These are phyloP conservation scores for Podila epicladia DNA, from an alignment of 192 early-diverging fungal species.

Conservation along the genomic window DNA sequence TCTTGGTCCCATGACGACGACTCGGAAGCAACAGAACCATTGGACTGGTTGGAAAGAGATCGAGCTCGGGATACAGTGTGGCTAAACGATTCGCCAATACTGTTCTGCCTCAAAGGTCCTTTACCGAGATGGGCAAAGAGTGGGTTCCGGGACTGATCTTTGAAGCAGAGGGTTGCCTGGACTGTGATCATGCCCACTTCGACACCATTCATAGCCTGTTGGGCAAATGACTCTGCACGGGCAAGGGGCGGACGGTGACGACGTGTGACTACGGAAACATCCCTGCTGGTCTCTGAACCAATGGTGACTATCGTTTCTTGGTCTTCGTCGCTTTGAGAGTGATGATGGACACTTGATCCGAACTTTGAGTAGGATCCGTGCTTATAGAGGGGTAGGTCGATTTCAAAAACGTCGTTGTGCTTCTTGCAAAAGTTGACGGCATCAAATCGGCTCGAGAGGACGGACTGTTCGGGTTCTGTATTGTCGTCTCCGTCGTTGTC, in stretches of 20 bases:
- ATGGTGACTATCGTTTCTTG: constrained; percentile 18
- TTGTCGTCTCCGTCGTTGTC: constrained; percentile 45
- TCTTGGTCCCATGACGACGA: constrained; percentile 10
- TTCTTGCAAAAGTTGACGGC: constrained; percentile 32
- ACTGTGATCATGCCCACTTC: constrained; percentile 44
- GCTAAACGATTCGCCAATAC: not conserved
- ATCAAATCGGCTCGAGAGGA: constrained; percentile 39
- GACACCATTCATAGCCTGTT: constrained; percentile 40
- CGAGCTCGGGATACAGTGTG: not conserved
- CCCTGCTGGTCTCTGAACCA: constrained; percentile 15
- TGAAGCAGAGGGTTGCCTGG: constrained; percentile 36
- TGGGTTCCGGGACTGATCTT: constrained; percentile 37
- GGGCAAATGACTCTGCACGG: constrained; percentile 32
- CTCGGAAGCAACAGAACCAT: constrained; percentile 10
- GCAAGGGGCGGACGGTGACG: constrained; percentile 9
- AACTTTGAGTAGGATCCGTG: constrained; percentile 46
- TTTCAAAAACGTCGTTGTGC: constrained; percentile 41
- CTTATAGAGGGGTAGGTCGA: constrained; percentile 36
- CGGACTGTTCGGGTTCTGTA: constrained; percentile 43
- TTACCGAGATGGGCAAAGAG: constrained; percentile 39
- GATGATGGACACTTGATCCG: constrained; percentile 12
- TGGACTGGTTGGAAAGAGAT: constrained; percentile 14
- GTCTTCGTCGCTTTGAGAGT: not conserved
- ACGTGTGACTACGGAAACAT: constrained; percentile 10
- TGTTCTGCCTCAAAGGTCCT: not conserved